Evolutionary conservation across 352 stramenopile genomes (phyloP), one percentile per base, ranked within the genome.

Genomic region (Globisporangium nunn): DNA sequence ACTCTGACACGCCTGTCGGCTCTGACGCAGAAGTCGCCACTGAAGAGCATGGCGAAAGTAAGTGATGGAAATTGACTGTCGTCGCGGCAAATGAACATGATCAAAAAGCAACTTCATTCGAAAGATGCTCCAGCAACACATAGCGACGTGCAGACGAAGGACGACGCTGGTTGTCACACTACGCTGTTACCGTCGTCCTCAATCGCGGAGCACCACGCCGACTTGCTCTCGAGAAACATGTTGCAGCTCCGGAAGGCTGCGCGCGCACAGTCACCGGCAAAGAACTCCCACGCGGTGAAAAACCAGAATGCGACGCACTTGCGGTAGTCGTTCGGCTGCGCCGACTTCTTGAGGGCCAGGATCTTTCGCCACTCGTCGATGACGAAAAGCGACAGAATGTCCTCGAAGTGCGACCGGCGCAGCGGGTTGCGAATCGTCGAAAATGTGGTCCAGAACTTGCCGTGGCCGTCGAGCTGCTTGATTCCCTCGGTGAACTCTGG

Each of bases 241-340:
- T 93, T 93, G 66, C 78, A 88, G 66, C 77, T 88, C 45, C 83
- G 71, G 68, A 93, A 89, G 6, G 83, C 78, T 30, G 74, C 63
- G 7, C 83, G 78, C 28, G 83, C 83, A 58, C 89, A 64, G 43
- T 93, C 81, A 3, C 83, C 83, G 0, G 83, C 81, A 45, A 91
- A 93, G 28, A 85, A 82, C 53, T 93, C 83, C 83, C 83, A 93
- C 8, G 76, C 81, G 10, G 81, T 87, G 66, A 87, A 93, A 58
- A 93, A 91, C 83, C 83, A 93, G 64, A 93, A 93, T 23, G 83
- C 83, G 45, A 93, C 76, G 50, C 83, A 93, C 64, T 93, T 93
- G 59, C 83, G 78, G 63, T 93, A 93, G 59, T 93, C 83, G 58
- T 93, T 93, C 4, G 83, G 83, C 61, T 93, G 83, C 53, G 67